Base-by-base conservation (phyloP, 371 early-diverging fungal species). In the Mycotypha africana region DNA sequence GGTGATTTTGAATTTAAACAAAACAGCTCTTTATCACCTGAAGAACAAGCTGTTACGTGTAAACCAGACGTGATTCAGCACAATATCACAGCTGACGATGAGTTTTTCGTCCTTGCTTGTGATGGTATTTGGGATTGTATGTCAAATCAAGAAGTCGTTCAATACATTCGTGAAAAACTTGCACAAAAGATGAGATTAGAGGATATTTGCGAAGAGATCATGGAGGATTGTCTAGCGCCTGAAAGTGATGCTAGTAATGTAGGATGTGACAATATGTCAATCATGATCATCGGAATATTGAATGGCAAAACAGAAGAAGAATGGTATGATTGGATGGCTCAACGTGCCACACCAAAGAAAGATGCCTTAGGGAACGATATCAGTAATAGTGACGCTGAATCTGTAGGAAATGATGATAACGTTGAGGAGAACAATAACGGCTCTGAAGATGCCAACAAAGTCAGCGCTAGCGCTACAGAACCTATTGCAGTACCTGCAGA, bases 91-190 rank as follows among this genome's bases (percentile, higher is more conserved):
- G 77, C 74, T 6, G 76, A 81, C 5, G 92, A 95, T 56, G 96
- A 96, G 60, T 97, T 96, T 58, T 48, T 96, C 37, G 90, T 97
- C 3, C 45, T 98, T 20, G 98, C 97, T 2, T 98, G 98, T 67
- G 98, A 98, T 71, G 96, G 98, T 43, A 98, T 95, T 49, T 98
- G 98, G 98, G 98, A 98, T 67, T 92, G 93, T 68, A 85, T 95
- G 85, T 75, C 80, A 1, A 92, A 91, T 54, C 92, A 94, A 57
- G 79, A 92, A 51, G 96, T 90, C 4, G 79, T 89, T 15, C 81
- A 82, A 40, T 93, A 82, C 67, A 78, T 97, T 23, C 78, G 89
- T 31, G 54, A 67, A 30, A 62, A 73, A 35, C 58, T 97, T 34
- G 71, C 79, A 1, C 58, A 81, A 17, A 67, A 71, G 31, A 45